Conservation (phyloP, 1,139 yeast genomes). For the Nematodospora anomalae region DNA sequence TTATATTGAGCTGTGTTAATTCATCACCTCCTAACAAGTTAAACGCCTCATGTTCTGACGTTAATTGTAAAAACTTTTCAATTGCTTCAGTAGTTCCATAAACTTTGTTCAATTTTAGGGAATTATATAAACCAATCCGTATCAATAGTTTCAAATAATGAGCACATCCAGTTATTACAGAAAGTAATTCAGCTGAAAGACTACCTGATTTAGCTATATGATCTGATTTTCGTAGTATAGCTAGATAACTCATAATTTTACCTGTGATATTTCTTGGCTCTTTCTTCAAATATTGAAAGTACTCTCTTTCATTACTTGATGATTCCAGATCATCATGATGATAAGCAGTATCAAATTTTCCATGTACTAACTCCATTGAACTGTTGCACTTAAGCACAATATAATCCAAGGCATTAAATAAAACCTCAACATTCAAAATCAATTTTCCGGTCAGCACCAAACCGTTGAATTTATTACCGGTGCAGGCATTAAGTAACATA, state of each 20-base stretch:
- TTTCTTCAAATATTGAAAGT: slow-evolving; percentile 47
- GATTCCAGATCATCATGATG: slow-evolving; percentile 16
- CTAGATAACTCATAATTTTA: slow-evolving; percentile 73
- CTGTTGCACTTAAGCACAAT: slow-evolving; percentile 22
- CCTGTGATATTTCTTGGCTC: slow-evolving; percentile 90
- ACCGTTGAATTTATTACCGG: slow-evolving; percentile 71
- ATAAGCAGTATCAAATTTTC: slow-evolving; percentile 6
- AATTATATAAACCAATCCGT: slow-evolving; percentile 74
- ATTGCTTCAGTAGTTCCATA: slow-evolving; percentile 62
- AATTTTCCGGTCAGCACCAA: slow-evolving; percentile 71
- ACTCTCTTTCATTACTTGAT: slow-evolving; percentile 16
- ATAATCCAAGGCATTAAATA: slow-evolving; percentile 75
- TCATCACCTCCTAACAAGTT: slow-evolving; percentile 9
- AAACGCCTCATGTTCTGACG: slow-evolving; percentile 15
- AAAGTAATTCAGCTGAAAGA: slow-evolving; percentile 55
- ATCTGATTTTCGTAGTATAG: slow-evolving; percentile 61
- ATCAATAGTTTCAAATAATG: slow-evolving; percentile 87
- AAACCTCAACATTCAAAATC: slow-evolving; percentile 69
- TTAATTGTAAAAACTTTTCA: slow-evolving; percentile 56
- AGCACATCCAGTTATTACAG: slow-evolving; percentile 88
- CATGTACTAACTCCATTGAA: slow-evolving; percentile 9
- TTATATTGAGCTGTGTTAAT: slow-evolving; percentile 15
- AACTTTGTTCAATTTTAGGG: slow-evolving; percentile 64
- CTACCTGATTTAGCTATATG: slow-evolving; percentile 58
- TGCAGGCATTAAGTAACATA: slow-evolving; percentile 84